Base-by-base conservation (phyloP, 352 stramenopile genomes). In the Phytophthora uliginosa region DNA sequence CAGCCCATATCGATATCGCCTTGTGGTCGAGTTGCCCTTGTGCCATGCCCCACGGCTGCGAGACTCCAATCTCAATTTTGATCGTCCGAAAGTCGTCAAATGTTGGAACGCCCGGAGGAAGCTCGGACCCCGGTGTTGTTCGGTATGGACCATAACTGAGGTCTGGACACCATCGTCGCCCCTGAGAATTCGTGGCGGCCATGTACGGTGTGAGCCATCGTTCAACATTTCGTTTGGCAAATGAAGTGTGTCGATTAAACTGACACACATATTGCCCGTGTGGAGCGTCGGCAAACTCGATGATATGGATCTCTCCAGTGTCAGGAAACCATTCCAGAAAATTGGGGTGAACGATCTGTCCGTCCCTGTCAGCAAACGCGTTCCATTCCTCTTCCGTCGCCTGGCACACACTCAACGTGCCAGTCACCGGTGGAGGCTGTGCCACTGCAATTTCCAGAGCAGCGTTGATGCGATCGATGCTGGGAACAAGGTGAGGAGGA, bases 341-440 rank as follows among this genome's bases (percentile, higher is more conserved):
- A 70, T 74, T 74, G 63, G 42, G 63, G 64, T n/a, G 63, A 50
- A 74, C 60, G 56, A 74, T 65, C 22, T 69, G 57, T 51, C 58
- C 63, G 9, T 83, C 67, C 56, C 45, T 69, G 68, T 83, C 65
- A 69, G 22, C 70, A 67, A 82, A 79, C 56, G 60, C 66, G 66
- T 82, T 82, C 75, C 71, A 82, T 67, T 83, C 73, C 52, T 79
- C 76, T 79, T 77, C 76, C 22, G 73, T 83, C 73, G 69, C 76
- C 17, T 74, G 64, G 59, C 76, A 78, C 47, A 83, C 74, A 73
- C 47, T 20, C 62, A 81, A 59, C 50, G 64, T 73, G 17, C 71
- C 63, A 63, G 51, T 69, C 52, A 42, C 24, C 47, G 66, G 71
- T 77, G 71, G 71, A 77, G 73, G 75, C 55, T 79, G 71, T 64